Base-by-base conservation (phyloP, 192 early-diverging fungal species). In the Endogone sp. region DNA sequence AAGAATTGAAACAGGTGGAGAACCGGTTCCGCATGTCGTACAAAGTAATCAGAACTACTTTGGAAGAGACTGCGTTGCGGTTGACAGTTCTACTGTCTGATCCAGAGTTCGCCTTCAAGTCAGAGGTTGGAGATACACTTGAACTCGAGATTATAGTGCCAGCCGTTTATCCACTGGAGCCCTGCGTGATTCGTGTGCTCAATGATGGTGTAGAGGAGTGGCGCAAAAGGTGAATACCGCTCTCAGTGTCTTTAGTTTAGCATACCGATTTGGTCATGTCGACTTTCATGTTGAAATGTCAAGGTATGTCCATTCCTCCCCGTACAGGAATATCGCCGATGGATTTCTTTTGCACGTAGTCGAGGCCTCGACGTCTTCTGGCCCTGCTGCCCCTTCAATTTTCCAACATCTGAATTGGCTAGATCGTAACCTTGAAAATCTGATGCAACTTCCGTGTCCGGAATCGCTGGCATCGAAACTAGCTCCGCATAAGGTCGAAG, bases 361-460 rank as follows among this genome's bases (percentile, higher is more conserved):
- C 37, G 37, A 49, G 1, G 37, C 37, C 9, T 49, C 16, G 37
- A 49, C 37, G 9, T 49, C 37, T 49, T 49, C 37, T n/a, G 55
- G 27, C 13, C 13, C 24, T 4, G 29, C 21, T 29, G 22, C 26
- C 56, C 32, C 56, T 55, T 49, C 37, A 6, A 49, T 49, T 49
- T 62, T 84, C 44, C 78, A 80, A 29, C 76, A 75, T 29, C 70
- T 84, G 54, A 84, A 84, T 62, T 84, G 83, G 83, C 75, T 84
- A 2, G 83, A 84, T 21, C 83, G 79, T 11, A 64, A 77, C 68
- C 65, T 84, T 30, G 29, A 58, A 56, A 32, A 66, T 74, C 31
- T 79, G 71, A 31, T 79, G 71, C 60, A 70, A 73, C 30, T 70
- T 66, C 37, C 37, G 8, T 68, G 21, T 22, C 49, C 29, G 44